Base-by-base conservation (phyloP, 805 yeast genomes). In the Candida michaelii region DNA sequence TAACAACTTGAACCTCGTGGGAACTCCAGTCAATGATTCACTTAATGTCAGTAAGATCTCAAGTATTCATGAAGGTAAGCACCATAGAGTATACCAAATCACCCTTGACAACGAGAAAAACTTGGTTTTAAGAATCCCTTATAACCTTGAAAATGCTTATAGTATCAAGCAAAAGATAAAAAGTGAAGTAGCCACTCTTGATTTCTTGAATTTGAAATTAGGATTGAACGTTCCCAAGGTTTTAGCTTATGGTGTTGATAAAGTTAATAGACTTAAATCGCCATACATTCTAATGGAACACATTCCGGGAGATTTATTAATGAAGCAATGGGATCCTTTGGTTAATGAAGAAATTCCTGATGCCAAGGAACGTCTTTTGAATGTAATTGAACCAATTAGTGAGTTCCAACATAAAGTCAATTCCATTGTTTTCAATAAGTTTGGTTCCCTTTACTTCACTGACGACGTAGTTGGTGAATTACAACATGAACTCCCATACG, bases 171-270 rank as follows among this genome's bases (percentile, higher is more conserved):
- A 83, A 47, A 82, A 87, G 52, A 72, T 91, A 55, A 82, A 85
- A 60, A 80, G 89, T 59, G 99, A 91, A 63, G 97, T 83, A 41
- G 99, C 99, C 15, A 91, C 98, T 1, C 71, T 87, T 73, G 98
- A 91, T 63, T 93, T 86, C 62, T 73, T 83, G 42, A 62, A 71
- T 27, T 63, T 76, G 49, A 87, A 88, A 58, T 65, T 86, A 42
- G 80, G 80, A 1, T 62, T 85, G 37, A 74, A 76, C 17, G 86
- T 86, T 33, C 97, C 97, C 31, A 80, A 77, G 53, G 85, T 87
- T 10, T 66, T 80, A 42, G 76, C 84, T 2, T 85, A 80, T 56
- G 88, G 89, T 45, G 71, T 78, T 21, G 74, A 77, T 34, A 63
- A 71, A 16, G 63, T 76, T 35, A 91, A 90, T 59, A 74, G 80